These are phyloP conservation scores for Fraxinus sp. DNA, from an alignment of 305 asterid species.

Conservation along the genomic window DNA sequence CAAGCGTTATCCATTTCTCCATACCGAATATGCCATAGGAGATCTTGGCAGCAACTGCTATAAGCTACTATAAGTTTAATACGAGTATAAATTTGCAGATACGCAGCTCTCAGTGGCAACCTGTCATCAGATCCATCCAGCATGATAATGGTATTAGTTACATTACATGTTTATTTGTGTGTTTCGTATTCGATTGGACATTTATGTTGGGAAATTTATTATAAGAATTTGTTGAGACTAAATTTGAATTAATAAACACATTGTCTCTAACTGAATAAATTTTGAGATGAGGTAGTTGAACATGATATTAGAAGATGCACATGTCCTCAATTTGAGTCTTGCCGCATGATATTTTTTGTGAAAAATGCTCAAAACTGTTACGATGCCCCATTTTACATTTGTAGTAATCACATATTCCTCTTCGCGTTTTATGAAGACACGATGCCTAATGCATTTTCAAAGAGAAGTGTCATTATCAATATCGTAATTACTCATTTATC, in stretches of 20 bases:
- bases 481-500: neutral
- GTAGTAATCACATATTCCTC: neutral
- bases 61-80: slow-evolving; percentile 5
- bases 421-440: neutral
- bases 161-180: neutral
- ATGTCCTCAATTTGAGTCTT: neutral
- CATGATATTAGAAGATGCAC: neutral
- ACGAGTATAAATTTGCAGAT: slow-evolving; percentile 39
- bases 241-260: neutral
- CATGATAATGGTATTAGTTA: slow-evolving; percentile 35
- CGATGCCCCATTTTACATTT: neutral
- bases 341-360: neutral
- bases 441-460: neutral
- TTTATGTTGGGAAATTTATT: neutral
- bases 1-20: neutral
- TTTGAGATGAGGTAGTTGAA: neutral
- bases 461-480: neutral
- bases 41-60: neutral
- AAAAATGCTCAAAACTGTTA: neutral
- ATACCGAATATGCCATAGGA: neutral
- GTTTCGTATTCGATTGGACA: neutral
- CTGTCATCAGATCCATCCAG: slow-evolving; percentile 34
- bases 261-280: neutral
- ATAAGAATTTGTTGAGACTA: neutral
- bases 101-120: slow-evolving; percentile 76